phyloP scores from a whole-genome alignment of 768 basidiomycete species.

The Tricholoma flavovirens region DNA sequence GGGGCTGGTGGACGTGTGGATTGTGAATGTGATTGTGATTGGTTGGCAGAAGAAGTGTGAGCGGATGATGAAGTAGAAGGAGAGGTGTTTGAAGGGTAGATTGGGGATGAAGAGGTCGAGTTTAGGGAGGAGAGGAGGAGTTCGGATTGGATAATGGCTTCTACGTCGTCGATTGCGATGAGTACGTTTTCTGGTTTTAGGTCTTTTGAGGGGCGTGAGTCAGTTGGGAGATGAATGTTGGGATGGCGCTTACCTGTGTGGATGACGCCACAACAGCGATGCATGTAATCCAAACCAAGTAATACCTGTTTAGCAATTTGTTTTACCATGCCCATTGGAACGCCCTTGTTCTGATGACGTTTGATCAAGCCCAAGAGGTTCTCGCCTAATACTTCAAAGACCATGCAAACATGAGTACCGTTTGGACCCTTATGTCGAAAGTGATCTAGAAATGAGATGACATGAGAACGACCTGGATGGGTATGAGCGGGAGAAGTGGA shows the following conservation, averaged over 20 bases:
- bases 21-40: constrained; percentile 6
- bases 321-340: constrained; percentile 86
- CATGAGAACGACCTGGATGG: constrained; percentile 88
- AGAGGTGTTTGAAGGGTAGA: constrained; percentile 18
- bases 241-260: constrained; percentile 63
- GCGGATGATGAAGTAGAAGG: constrained; percentile 31
- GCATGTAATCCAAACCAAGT: constrained; percentile 96
- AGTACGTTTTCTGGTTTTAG: constrained; percentile 98
- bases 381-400: constrained; percentile 97
- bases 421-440: constrained; percentile 96
- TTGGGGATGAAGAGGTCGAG: constrained; percentile 14
- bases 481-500: constrained; percentile 53
- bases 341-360: constrained; percentile 96
- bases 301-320: constrained; percentile 97
- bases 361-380: constrained; percentile 95
- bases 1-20: constrained; percentile 23
- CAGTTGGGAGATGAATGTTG: neutral
- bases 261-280: constrained; percentile 93
- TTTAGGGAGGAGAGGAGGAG: constrained; percentile 42
- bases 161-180: constrained; percentile 95
- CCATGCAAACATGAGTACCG: constrained; percentile 98
- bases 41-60: constrained; percentile 17
- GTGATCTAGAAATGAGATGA: constrained; percentile 96
- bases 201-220: constrained; percentile 39
- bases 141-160: constrained; percentile 84